Conservation (phyloP, 2,329 filamentous ascomycete species). For the Aphanocladium album region DNA sequence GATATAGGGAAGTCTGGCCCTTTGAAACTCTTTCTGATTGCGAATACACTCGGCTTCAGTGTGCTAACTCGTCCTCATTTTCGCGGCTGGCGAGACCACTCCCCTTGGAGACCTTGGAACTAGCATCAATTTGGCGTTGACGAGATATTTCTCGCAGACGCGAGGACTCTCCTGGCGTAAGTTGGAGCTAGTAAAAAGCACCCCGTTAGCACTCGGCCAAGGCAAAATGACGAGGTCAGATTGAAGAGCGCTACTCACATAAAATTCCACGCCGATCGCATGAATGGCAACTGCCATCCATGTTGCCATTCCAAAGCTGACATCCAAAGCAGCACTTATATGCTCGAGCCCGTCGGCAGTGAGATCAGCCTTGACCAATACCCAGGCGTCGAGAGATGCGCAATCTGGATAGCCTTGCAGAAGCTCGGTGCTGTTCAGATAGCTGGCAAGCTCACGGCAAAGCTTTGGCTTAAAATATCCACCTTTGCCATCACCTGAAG, state of each 20-base stretch:
- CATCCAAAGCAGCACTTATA: constrained; percentile 36
- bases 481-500: constrained; percentile 15
- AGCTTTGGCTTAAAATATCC: constrained; percentile 25
- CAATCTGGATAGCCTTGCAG: constrained; percentile 38
- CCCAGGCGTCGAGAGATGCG: constrained; percentile 29
- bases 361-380: constrained; percentile 28
- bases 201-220: neutral
- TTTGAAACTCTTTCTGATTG: no score
- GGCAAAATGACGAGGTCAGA: no score
- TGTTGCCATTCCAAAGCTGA: constrained; percentile 44
- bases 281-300: constrained; percentile 51
- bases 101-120: constrained; percentile 23
- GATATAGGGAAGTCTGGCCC: no score
- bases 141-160: constrained; percentile 50
- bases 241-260: constrained; percentile 28
- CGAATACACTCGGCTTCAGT: no score
- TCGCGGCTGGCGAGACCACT: neutral
- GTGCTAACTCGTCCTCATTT: neutral
- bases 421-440: constrained; percentile 21
- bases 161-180: constrained; percentile 50
- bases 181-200: constrained; percentile 32
- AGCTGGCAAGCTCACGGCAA: constrained; percentile 44
- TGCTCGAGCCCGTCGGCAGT: constrained; percentile 20
- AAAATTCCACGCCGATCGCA: constrained; percentile 41
- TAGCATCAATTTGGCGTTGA: constrained; percentile 49